Evolutionary conservation across 345 rosid species (phyloP), one percentile per base, ranked within the genome.

Genomic region (Geranium brycei): DNA sequence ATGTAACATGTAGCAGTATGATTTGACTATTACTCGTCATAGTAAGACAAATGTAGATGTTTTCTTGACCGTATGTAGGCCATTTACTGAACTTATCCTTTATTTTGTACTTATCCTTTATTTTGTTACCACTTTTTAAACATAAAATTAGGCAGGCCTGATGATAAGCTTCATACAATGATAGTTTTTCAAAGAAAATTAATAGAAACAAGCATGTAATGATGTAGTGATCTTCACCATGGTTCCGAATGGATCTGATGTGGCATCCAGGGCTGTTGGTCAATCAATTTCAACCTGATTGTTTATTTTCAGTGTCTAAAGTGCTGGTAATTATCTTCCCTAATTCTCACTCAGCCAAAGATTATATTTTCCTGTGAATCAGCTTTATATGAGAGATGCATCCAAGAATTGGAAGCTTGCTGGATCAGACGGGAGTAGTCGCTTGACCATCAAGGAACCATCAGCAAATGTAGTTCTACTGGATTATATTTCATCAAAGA

Each of bases 351-450:
- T 61, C 58, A 19, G 7, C 19, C 31, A 31, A 66, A 56, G 14
- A 32, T 64, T 62, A 62, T 47, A 18, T 55, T 55, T 64, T 18
- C 23, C 41, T 28, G 13, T 64, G 64, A 6, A 62, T 62, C 75
- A 93, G 99, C 91, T 90, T 68, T 87, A 80, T 72, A 76, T 80
- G 61, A 86, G 82, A 80, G 97, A 87, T 80, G 87, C 86, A 69
- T 93, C 91, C 63, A 92, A 81, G 86, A 87, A 73, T 70, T 93
- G 97, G 99, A 87, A 83, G 82, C 71, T 78, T 30, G 81, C 74
- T 58, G 86, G 86, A 69, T 66, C 85, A 0, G 91, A 85, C 72
- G 85, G 85, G 71, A 83, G 89, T 76, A 77, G 81, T 76, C 80
- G 68, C 57, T 73, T 93, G 76, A 73, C 78, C 12, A 67, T 71